phyloP scores from a whole-genome alignment of 306 rosid species.

The Acacia crassicarpa region DNA sequence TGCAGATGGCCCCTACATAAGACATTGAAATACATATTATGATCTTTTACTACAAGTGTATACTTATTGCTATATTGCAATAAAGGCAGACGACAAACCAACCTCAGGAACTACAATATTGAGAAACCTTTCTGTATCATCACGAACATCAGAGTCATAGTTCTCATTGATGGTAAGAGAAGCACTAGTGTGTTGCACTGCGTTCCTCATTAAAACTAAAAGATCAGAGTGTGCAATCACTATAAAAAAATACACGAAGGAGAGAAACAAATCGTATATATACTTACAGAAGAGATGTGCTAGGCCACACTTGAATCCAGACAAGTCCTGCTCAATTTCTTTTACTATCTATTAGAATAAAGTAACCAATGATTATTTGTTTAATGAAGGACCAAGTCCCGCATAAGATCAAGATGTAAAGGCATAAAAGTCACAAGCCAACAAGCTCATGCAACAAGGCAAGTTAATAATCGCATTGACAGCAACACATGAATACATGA shows the following conservation, averaged over 20 bases:
- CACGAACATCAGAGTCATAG: constrained; percentile 86
- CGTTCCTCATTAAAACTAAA: constrained; percentile 6
- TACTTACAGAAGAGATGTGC: constrained; percentile 90
- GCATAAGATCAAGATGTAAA: background rate
- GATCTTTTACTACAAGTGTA: background rate
- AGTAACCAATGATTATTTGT: background rate
- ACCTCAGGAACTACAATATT: constrained; percentile 86
- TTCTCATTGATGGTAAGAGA: constrained; percentile 96
- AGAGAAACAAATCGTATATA: background rate
- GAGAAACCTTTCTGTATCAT: constrained; percentile 86
- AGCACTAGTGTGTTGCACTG: constrained; percentile 99
- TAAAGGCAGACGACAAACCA: constrained; percentile 8
- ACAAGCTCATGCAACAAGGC: background rate
- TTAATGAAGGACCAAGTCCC: background rate
- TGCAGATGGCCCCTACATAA: constrained; percentile 71
- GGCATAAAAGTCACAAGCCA: background rate
- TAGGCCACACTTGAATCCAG: constrained; percentile 86
- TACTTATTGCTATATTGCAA: background rate
- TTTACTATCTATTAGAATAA: constrained; percentile 52
- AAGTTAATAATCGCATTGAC: background rate
- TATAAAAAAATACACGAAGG: background rate
- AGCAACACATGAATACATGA: background rate
- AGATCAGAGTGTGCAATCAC: constrained; percentile 5
- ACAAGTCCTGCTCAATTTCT: constrained; percentile 80
- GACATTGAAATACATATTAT: constrained; percentile 1